A percentile compares a stretch with the other conserved stretches of the same genome.
phyloP scores from a whole-genome alignment of 805 yeast species.

The Zygoascus biomembranicola region DNA sequence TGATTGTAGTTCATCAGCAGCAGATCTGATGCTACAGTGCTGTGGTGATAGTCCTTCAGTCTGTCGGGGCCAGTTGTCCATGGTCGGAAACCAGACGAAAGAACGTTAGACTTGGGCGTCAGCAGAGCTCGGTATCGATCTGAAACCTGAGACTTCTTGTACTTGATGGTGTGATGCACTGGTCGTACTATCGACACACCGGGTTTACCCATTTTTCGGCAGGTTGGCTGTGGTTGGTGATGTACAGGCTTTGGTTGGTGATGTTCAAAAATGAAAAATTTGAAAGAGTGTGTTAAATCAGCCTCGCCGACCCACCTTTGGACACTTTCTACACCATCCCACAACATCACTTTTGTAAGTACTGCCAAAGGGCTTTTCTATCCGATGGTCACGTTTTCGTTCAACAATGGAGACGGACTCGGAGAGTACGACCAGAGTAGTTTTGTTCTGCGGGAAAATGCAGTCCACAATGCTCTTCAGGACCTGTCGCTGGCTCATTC shows the following conservation, averaged over 20 bases:
- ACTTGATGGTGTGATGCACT: conserved; percentile 79
- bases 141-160: conserved; percentile 64
- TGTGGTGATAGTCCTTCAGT: conserved; percentile 63
- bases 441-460: background rate
- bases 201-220: conserved; percentile 30
- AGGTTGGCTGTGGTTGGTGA: background rate
- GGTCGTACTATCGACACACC: conserved; percentile 76
- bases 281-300: background rate
- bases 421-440: background rate
- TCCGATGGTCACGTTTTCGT: background rate
- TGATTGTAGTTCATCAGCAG: conserved; percentile 72
- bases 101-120: conserved; percentile 61
- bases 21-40: conserved; percentile 68
- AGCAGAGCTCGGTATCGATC: conserved; percentile 66
- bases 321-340: background rate
- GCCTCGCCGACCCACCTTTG: background rate
- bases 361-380: background rate
- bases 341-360: background rate
- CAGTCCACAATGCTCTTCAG: background rate
- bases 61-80: conserved; percentile 70
- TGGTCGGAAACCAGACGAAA: conserved; percentile 74
- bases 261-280: background rate
- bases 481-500: background rate
- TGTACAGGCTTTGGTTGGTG: background rate
- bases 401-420: background rate